Percentiles rank a stretch among this genome's conserved stretches.
Evolutionary conservation across 2,329 filamentous ascomycete genomes (phyloP).

Genomic region (Paraphaeosphaeria minitans): DNA sequence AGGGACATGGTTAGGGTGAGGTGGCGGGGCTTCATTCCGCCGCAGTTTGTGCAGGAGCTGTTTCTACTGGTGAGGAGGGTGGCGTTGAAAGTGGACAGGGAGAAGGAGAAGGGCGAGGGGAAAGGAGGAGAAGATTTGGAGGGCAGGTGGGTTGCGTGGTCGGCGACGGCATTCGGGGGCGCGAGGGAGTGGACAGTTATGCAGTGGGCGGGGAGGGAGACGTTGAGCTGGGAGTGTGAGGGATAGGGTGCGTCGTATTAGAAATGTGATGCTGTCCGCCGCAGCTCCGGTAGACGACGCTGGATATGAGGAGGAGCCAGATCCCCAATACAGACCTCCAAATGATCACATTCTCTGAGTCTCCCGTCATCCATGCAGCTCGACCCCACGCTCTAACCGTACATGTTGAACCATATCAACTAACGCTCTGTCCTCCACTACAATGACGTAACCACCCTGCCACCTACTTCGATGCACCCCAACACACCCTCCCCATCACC

Average conservation of each 20-base stretch:
- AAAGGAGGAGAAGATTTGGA: conserved; percentile 21
- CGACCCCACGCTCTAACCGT: neutral
- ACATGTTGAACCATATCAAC: neutral
- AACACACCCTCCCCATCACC: neutral
- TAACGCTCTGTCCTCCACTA: neutral
- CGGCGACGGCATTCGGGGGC: conserved; percentile 37
- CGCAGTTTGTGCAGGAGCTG: conserved; percentile 38
- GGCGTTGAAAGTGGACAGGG: conserved; percentile 24
- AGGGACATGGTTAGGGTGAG: conserved; percentile 42
- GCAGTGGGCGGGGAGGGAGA: conserved; percentile 40
- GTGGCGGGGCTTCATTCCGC: conserved; percentile 53
- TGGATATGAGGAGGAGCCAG: neutral
- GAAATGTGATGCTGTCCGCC: too few species aligned
- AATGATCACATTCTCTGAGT: neutral
- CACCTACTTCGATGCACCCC: neutral
- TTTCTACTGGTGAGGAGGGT: conserved; percentile 32
- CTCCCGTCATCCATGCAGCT: neutral
- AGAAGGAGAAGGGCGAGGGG: conserved; percentile 11
- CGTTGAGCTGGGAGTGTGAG: conserved; percentile 42
- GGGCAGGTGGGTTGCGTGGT: conserved; percentile 38
- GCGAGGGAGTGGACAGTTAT: conserved; percentile 36
- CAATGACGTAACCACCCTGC: conserved; percentile 1
- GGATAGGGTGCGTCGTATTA: conserved; percentile 9
- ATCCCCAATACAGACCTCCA: neutral
- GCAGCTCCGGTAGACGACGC: neutral